Evolutionary conservation across 1,284 basidiomycete species (phyloP).

Genomic region (Cystobasidium sp.): DNA sequence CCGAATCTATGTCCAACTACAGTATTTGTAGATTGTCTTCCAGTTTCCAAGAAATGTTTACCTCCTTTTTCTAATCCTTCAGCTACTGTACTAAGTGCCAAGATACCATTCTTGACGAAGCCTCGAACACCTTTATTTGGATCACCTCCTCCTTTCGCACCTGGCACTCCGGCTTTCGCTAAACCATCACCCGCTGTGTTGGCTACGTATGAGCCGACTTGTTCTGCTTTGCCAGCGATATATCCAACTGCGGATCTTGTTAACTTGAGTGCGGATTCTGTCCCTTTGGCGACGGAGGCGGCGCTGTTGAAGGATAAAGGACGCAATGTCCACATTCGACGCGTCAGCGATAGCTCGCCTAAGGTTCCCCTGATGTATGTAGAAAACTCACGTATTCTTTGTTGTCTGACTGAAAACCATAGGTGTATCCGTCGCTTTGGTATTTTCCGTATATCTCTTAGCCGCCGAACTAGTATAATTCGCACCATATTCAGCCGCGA

Average conservation of each 20-base stretch:
- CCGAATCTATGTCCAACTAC: constrained; percentile 57
- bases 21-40: constrained; percentile 52
- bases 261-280: constrained; percentile 45
- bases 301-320: not conserved
- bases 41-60: constrained; percentile 51
- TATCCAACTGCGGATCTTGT: constrained; percentile 53
- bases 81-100: constrained; percentile 50
- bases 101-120: constrained; percentile 54
- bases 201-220: constrained; percentile 49
- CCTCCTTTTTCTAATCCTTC: constrained; percentile 55
- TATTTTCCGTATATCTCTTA: constrained; percentile 15
- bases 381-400: constrained; percentile 42
- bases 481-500: constrained; percentile 41
- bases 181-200: constrained; percentile 40
- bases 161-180: constrained; percentile 46
- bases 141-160: constrained; percentile 32
- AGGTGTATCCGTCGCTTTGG: constrained; percentile 46
- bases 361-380: not conserved
- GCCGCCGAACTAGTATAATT: constrained; percentile 25
- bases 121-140: constrained; percentile 54
- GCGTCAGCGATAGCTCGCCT: not conserved
- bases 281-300: constrained; percentile 34
- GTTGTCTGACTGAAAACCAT: constrained; percentile 50
- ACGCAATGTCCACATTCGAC: no score
- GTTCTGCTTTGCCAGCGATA: constrained; percentile 53